Conservation (phyloP, 371 early-diverging fungal species). For the Coemansia sp. region DNA sequence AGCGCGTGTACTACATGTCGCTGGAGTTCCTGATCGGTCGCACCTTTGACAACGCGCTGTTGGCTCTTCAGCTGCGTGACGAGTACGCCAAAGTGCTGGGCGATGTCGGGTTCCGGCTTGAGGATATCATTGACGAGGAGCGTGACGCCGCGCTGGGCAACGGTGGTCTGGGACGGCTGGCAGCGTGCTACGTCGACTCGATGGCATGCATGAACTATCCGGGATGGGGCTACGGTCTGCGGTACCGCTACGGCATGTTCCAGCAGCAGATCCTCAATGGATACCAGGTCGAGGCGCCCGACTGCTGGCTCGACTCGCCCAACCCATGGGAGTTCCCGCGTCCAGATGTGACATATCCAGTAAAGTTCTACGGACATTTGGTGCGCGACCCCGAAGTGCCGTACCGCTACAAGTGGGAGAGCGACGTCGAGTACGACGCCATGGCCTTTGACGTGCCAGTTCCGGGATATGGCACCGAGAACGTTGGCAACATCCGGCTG, state of each 20-base stretch:
- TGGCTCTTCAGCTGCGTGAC: slow-evolving; percentile 75
- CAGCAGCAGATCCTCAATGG: slow-evolving; percentile 90
- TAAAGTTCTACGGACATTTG: slow-evolving; percentile 83
- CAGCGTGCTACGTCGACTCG: slow-evolving; percentile 90
- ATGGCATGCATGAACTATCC: slow-evolving; percentile 85
- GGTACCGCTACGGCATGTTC: slow-evolving; percentile 95
- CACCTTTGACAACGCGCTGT: slow-evolving; percentile 90
- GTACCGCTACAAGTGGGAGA: slow-evolving; percentile 76
- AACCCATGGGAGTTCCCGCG: slow-evolving; percentile 95
- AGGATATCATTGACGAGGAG: slow-evolving; percentile 85
- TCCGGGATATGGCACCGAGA: slow-evolving; percentile 82
- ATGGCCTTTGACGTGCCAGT: slow-evolving; percentile 93
- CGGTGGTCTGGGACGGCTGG: slow-evolving; percentile 88
- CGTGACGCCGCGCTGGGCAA: slow-evolving; percentile 92
- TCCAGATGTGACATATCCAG: slow-evolving; percentile 78
- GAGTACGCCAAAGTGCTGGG: slow-evolving; percentile 59
- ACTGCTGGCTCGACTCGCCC: slow-evolving; percentile 83
- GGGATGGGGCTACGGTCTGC: slow-evolving; percentile 84
- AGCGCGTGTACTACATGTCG: slow-evolving; percentile 91
- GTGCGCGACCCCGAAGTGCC: slow-evolving; percentile 65
- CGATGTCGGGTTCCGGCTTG: slow-evolving; percentile 80
- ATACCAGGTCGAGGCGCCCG: slow-evolving; percentile 86
- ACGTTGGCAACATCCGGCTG: slow-evolving; percentile 88
- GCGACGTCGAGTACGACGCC: slow-evolving; percentile 78
- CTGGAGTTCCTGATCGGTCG: slow-evolving; percentile 92